A percentile compares a stretch with the other conserved stretches of the same genome.
Evolutionary conservation across 1,284 basidiomycete genomes (phyloP).

Genomic region (Puccinia triticina): DNA sequence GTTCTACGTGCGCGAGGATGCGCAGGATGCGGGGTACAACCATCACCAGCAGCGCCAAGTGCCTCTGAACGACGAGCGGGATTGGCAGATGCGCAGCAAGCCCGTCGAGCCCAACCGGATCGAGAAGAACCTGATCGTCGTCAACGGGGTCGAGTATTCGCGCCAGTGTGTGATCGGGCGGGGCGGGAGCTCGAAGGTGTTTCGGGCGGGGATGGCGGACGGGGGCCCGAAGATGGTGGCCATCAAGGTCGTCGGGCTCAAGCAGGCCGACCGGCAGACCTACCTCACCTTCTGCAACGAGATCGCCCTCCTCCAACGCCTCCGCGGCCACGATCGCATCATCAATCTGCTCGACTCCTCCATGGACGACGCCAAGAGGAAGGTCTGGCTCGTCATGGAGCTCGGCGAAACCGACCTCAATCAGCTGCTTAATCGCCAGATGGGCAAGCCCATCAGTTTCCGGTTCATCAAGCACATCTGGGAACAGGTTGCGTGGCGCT

Average conservation of each 20-base stretch:
- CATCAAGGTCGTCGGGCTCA: slow-evolving; percentile 82
- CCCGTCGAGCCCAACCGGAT: slow-evolving; percentile 16
- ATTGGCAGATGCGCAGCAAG: slow-evolving; percentile 19
- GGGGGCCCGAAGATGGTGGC: slow-evolving; percentile 66
- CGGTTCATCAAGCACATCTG: slow-evolving; percentile 91
- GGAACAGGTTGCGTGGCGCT: slow-evolving; percentile 78
- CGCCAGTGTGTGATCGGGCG: slow-evolving; percentile 84
- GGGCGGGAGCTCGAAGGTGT: slow-evolving; percentile 91
- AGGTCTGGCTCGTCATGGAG: slow-evolving; percentile 72
- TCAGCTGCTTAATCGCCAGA: slow-evolving; percentile 75
- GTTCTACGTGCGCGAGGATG: slow-evolving; percentile 36
- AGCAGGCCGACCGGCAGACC: slow-evolving; percentile 77
- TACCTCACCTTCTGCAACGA: slow-evolving; percentile 92
- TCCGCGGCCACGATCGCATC: slow-evolving; percentile 83
- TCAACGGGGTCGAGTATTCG: slow-evolving; percentile 79
- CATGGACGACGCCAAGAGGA: slow-evolving; percentile 63
- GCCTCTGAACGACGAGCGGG: slow-evolving; percentile 15
- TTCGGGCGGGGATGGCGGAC: slow-evolving; percentile 63
- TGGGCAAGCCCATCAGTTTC: slow-evolving; percentile 79
- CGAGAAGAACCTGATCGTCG: slow-evolving; percentile 56
- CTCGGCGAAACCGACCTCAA: slow-evolving; percentile 88
- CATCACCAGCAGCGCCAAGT: neutral
- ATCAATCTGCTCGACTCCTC: slow-evolving; percentile 87
- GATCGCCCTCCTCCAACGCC: slow-evolving; percentile 79
- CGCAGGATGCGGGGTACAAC: neutral